Evolutionary conservation across 129 eudicot species (phyloP).

Genomic region (Flaveria bidentis): DNA sequence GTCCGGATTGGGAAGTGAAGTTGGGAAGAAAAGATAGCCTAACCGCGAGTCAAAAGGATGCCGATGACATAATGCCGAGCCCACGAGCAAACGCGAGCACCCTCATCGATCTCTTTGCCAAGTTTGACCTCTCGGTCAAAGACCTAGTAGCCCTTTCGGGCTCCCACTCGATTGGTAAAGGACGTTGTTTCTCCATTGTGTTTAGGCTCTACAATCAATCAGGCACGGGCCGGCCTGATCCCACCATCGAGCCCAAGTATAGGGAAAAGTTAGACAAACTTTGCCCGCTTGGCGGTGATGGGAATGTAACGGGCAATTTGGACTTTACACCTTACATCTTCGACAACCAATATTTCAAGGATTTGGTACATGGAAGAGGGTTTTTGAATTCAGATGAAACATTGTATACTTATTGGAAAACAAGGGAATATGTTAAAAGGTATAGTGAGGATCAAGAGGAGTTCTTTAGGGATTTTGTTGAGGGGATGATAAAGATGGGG

Average conservation of each 20-base stretch:
- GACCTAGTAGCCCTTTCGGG: conserved; percentile 93
- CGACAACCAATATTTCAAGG: conserved; percentile 82
- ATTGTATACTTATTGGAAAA: conserved; percentile 46
- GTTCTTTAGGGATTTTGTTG: conserved; percentile 67
- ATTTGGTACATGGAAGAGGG: conserved; percentile 72
- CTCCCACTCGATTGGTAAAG: conserved; percentile 89
- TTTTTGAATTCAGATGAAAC: conserved; percentile 85
- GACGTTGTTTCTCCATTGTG: conserved; percentile 80
- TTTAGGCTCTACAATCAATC: conserved; percentile 82
- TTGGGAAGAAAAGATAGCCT: conserved; percentile 84
- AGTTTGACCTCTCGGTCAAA: conserved; percentile 60
- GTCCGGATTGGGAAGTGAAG: conserved; percentile 90
- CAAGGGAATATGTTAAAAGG: conserved; percentile 54
- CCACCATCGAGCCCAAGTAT: conserved; percentile 67
- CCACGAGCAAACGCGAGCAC: conserved; percentile 76
- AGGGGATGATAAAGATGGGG: conserved; percentile 89
- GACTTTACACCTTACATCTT: conserved; percentile 71
- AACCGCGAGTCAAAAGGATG: conserved; percentile 81
- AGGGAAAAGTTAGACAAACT: conserved; percentile 56
- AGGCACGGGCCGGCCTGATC: conserved; percentile 79
- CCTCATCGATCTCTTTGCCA: conserved; percentile 64
- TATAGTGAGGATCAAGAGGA: conserved; percentile 47
- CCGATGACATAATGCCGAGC: conserved; percentile 88
- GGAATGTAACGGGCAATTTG: conserved; percentile 62
- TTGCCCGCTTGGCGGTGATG: conserved; percentile 79